A percentile compares a stretch with the other conserved stretches of the same genome.
Evolutionary conservation across 2,329 filamentous ascomycete species (phyloP).

Genomic region (Zasmidium angulare): DNA sequence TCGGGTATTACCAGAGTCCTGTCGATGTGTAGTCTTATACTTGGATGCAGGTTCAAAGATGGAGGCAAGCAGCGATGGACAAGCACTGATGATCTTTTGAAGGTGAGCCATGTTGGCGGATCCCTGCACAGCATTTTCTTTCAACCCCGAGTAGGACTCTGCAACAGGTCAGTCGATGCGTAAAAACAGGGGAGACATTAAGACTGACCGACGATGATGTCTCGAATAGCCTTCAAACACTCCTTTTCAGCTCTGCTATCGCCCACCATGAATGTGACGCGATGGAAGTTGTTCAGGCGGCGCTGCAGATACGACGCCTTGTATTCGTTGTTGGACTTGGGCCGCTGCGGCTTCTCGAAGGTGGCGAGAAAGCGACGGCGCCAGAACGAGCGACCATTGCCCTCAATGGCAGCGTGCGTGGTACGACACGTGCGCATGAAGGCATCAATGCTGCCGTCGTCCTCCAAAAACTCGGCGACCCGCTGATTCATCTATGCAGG

Average conservation of each 20-base stretch:
- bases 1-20: background rate
- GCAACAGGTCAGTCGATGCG: background rate
- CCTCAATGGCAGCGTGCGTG: conserved; percentile 42
- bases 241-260: conserved; percentile 30
- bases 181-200: background rate
- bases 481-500: conserved; percentile 40
- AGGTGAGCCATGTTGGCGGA: conserved; percentile 1
- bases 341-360: conserved; percentile 39
- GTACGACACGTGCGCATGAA: conserved; percentile 43
- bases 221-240: conserved; percentile 40
- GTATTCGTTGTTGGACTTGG: conserved; percentile 32
- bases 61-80: background rate
- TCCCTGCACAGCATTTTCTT: background rate
- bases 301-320: conserved; percentile 39
- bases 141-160: conserved; percentile 7
- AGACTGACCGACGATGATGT: conserved; percentile 46
- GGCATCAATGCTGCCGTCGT: conserved; percentile 45
- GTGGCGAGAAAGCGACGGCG: conserved; percentile 41
- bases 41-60: background rate
- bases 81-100: background rate
- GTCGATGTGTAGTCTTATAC: background rate
- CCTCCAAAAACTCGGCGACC: conserved; percentile 39
- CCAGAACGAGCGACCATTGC: conserved; percentile 48
- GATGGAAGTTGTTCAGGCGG: background rate
- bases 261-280: conserved; percentile 27